Base-by-base conservation (phyloP, 768 basidiomycete species). In the Mrakia gelida region DNA sequence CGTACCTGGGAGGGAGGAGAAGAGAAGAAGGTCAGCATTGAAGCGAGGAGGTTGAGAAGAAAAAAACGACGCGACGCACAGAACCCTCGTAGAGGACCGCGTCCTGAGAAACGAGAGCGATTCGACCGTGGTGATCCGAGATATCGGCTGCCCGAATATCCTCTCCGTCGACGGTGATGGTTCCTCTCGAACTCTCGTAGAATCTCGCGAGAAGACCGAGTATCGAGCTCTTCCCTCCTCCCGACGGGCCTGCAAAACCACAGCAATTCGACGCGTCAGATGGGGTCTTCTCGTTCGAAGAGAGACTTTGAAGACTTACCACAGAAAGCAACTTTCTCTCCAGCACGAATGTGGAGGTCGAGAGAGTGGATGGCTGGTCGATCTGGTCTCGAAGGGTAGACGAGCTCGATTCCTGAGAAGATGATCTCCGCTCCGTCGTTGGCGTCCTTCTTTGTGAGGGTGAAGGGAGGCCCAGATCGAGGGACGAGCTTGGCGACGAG, bases 81-180 rank as follows among this genome's bases (percentile, higher is more conserved):
- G 83, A 80, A 62, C 81, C 83, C 56, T 83, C 82, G 73, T 82
- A 84, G 41, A 84, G 71, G 7, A 83, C 80, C 0, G 84, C 82
- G 52, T 84, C 83, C 67, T 84, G 84, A 38, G 83, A 82, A 67
- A 84, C 84, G 77, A 83, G 81, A 28, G 83, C 81, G 70, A 84
- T 82, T 34, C 80, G 65, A 7, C 72, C 76, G 21, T 82, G 79
- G 26, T 82, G 74, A 2, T 81, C 81, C 28, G 80, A 67, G 11
- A 83, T 73, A 16, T 80, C 73, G 23, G 81, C 74, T 11, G 80
- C 59, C 1, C 84, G 81, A 43, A 82, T 80, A 67, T 84, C 84
- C 4, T 71, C 52, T 2, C 83, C 83, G 75, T 83, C 83, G 32
- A 84, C 73, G 1, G 76, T 68, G 63, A 84, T 79, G 10, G 79